Base-by-base conservation (phyloP, 805 yeast genomes). In the Kodamaea hsintzibuensis region DNA sequence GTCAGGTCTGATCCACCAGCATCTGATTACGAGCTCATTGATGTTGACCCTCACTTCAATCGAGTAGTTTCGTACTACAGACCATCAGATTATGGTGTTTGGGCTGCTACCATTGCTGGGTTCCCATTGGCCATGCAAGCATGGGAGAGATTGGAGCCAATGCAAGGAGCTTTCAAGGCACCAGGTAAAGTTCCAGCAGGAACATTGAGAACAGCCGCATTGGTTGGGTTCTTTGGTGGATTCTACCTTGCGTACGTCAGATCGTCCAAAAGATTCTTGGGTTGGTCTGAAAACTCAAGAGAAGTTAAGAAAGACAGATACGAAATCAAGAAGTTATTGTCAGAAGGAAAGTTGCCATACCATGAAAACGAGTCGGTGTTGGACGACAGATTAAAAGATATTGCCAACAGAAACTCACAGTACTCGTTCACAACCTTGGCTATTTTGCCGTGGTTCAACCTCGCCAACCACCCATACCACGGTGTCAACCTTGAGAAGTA, bases 381-480 rank as follows among this genome's bases (percentile, higher is more conserved):
- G 71, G 80, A 82, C 47, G 87, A 84, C 55, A 82, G 90, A 76
- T 70, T 86, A 63, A 89, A 89, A 69, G 88, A 84, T 60, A 78
- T 87, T 58, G 84, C 96, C 55, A 83, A 88, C 62, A 81, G 91
- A 74, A 87, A 88, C 77, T 86, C 95, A 19, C 87, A 85, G 60
- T 84, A 84, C 65, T 83, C 96, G 7, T 83, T 82, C 64, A 69
- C 82, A 54, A 73, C 78, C 52, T 66, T 85, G 61, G 81, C 84
- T 53, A 65, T 88, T 56, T 69, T 89, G 62, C 96, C 96, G 19
- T 85, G 91, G 90, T 89, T 90, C 77, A 90, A 90, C 73, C 74
- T 88, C 57, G 91, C 84, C 47, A 73, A 83, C 67, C 96, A 89
- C 70, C 91, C 89, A 61, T 85, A 83, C 74, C 96, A 89, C 70